Evolutionary conservation across 2,329 filamentous ascomycete species (phyloP), one percentile per base, ranked within the genome.

Genomic region (Stemphylium beticola): DNA sequence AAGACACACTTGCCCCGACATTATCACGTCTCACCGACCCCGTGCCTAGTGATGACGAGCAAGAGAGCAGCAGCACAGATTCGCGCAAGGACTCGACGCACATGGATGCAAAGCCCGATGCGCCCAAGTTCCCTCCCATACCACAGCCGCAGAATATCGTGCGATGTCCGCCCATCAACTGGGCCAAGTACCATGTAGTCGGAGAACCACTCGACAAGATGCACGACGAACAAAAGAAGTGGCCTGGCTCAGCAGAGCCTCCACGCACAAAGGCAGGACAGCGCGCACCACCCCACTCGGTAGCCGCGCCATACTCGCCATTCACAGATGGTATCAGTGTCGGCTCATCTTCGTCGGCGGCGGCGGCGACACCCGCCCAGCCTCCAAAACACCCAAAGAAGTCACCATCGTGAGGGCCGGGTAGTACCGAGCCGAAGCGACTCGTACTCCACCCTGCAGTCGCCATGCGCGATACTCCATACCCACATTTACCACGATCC

Each of bases 151-250:
- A 97, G 74, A 90, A 90, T 64, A 80, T 98, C 0, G 88, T 96
- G 22, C 87, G 93, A 36, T 92, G 88, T 77, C 93, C 93, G 8
- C 89, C 91, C 8, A 88, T 98, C 69, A 96, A 97, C 78, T 98
- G 93, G 93, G 86, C 87, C 11, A 93, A 96, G 71, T 98, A 98
- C 74, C 91, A 91, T 65, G 83, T 97, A n/a, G 87, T 95, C 3
- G 93, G 92, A 43, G 88, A 91, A 55, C 86, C 91, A 1, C 81
- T 97, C 32, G 92, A 97, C 74, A 90, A 87, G 72, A 80, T 97
- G 60, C 93, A 97, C 73, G 84, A 86, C 45, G 90, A 96, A 69
- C 92, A 97, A 76, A 78, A 87, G 47, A 77, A 79, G 43, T 74
- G 70, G 63, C 72, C 72, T 17, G 67, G 63, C 15, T 55, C 75